Evolutionary conservation across 495 filamentous ascomycete genomes (phyloP), one percentile per base, ranked within the genome.

Genomic region (Xylaria nigripes): DNA sequence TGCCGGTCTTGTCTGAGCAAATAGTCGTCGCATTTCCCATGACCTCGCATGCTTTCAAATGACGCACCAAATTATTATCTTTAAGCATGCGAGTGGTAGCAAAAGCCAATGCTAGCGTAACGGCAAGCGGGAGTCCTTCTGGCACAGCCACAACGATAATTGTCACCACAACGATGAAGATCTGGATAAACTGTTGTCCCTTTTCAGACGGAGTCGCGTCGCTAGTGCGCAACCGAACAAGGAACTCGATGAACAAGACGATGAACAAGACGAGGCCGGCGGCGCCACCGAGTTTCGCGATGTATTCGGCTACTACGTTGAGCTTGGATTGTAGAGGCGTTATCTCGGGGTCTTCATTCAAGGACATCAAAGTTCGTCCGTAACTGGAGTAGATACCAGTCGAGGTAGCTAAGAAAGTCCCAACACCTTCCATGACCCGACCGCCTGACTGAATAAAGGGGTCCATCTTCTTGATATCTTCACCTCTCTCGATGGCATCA

Each of bases 21-120:
- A 97, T 88, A 1, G 89, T 92, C 0, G 91, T 95, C 4, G 92
- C 92, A 68, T 96, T 96, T 21, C 92, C 92, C 92, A 97, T 97
- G n/a, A 92, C 94, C 68, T 97, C 92, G 68, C 92, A 97, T 42
- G 92, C 91, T 61, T 89, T 85, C 36, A 97, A 75, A 51, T 92
- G 80, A 24, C 92, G 87, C 47, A 97, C 92, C 45, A 97, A 69
- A 58, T 96, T 96, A 70, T 95, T 92, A 61, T 96, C 92, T 67
- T 87, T 93, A 43, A 96, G 73, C 92, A 97, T 97, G 23, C 90
- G 78, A 19, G 85, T 96, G 1, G 92, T 97, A 18, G 92, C 92
- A 68, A 95, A 96, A 36, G 92, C 92, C 21, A 97, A 77, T 42
- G 92, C 92, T 45, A 97, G 75, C 0, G 92, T 97, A 12, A 97